phyloP scores from a whole-genome alignment of 768 basidiomycete species.

The Kwoniella botswanensis region DNA sequence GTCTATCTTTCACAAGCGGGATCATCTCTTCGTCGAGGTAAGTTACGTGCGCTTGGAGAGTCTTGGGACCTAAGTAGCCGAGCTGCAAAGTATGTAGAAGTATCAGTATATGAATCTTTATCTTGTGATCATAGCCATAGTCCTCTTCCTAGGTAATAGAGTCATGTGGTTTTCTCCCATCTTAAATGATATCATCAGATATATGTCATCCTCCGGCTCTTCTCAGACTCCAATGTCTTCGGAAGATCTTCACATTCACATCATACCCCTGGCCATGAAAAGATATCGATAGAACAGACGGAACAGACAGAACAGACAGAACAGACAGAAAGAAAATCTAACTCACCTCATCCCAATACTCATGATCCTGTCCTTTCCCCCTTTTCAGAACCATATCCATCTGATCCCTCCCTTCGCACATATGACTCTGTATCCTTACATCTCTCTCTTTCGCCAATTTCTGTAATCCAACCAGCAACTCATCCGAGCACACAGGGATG shows the following conservation, averaged over 20 bases:
- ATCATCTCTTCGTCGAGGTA: conserved; percentile 68
- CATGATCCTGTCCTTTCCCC: conserved; percentile 68
- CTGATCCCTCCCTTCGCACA: conserved; percentile 79
- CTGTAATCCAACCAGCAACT: conserved; percentile 69
- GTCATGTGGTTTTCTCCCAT: no score
- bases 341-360: conserved; percentile 72
- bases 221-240: no score
- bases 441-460: conserved; percentile 62
- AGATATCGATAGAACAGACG: no score
- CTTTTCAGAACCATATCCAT: conserved; percentile 74
- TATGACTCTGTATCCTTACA: conserved; percentile 76
- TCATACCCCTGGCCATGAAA: no score
- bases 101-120: not conserved
- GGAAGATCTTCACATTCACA: no score
- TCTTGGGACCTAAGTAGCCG: conserved; percentile 67
- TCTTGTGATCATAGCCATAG: not conserved
- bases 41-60: conserved; percentile 88
- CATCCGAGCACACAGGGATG: conserved; percentile 82
- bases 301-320: no score
- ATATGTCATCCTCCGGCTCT: no score
- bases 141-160: no score
- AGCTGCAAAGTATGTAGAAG: conserved; percentile 59
- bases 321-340: not conserved
- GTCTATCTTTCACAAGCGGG: conserved; percentile 62
- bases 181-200: no score